phyloP scores from a whole-genome alignment of 768 basidiomycete genomes.

The Pholiota conissans region DNA sequence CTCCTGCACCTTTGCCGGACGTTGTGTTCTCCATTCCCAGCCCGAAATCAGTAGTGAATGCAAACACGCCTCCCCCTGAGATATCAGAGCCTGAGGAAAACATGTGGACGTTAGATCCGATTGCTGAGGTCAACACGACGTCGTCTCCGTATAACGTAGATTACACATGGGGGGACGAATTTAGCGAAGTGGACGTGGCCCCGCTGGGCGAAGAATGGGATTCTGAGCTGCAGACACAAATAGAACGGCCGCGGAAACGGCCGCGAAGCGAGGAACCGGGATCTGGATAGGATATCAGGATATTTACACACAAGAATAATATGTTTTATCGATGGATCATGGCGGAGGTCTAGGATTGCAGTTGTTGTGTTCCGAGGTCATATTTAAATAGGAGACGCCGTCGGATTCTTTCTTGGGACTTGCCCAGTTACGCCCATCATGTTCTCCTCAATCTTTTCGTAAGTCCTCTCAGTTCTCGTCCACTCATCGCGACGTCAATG shows the following conservation, averaged over 20 bases:
- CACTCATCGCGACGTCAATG: slow-evolving; percentile 12
- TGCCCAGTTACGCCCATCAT: slow-evolving; percentile 41
- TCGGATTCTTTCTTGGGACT: slow-evolving; percentile 4
- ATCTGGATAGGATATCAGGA: too few relatives aligned
- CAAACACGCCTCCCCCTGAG: slow-evolving; percentile 3
- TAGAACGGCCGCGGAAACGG: slow-evolving; percentile 30
- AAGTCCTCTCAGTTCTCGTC: slow-evolving; percentile 35
- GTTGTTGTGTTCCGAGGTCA: slow-evolving; percentile 12
- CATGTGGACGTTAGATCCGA: slow-evolving; percentile 12
- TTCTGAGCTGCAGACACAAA: slow-evolving; percentile 10
- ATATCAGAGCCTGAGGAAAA: slow-evolving; percentile 3
- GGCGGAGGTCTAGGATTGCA: slow-evolving; percentile 3
- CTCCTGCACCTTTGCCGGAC: neutral
- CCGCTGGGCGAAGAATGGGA: slow-evolving; percentile 13
- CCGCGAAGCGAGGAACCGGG: slow-evolving; percentile 25
- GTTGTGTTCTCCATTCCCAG: neutral
- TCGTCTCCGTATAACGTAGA: slow-evolving; percentile 17
- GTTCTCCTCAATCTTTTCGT: slow-evolving; percentile 83
- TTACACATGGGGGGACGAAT: slow-evolving; percentile 19
- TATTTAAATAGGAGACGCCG: slow-evolving; percentile 18
- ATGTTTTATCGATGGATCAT: slow-evolving; percentile 2
- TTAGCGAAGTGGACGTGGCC: slow-evolving; percentile 10
- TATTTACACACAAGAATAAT: too few relatives aligned
- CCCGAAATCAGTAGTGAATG: neutral
- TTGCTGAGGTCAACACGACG: slow-evolving; percentile 10